phyloP scores from a whole-genome alignment of 2,329 filamentous ascomycete species.

The Dothistroma pini region DNA sequence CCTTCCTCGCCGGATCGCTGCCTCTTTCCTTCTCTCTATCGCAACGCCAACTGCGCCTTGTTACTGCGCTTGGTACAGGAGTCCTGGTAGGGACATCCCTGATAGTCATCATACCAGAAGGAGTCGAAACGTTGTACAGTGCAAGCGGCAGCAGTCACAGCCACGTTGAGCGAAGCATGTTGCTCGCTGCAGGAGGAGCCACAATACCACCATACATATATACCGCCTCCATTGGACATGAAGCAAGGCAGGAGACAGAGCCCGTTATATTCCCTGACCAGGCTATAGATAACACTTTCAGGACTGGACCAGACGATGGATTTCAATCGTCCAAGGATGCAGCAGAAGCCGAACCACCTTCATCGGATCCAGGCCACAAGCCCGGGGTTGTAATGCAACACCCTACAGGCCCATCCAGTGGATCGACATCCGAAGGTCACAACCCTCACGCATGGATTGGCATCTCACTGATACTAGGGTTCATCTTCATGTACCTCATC shows the following conservation, averaged over 20 bases:
- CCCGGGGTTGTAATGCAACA: constrained; percentile 8
- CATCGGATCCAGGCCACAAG: constrained; percentile 19
- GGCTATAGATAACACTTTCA: constrained; percentile 15
- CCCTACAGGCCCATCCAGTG: not conserved
- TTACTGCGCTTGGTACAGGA: constrained; percentile 89
- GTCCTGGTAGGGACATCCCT: constrained; percentile 92
- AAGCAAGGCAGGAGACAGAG: not conserved
- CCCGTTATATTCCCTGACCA: constrained; percentile 1
- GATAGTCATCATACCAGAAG: constrained; percentile 96
- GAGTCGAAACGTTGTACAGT: constrained; percentile 81
- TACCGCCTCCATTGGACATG: not conserved
- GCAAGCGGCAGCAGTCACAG: constrained; percentile 35
- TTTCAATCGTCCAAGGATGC: constrained; percentile 17
- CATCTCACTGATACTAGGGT: constrained; percentile 79
- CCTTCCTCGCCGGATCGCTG: constrained; percentile 86
- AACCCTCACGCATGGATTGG: constrained; percentile 77
- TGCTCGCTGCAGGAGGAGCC: not conserved
- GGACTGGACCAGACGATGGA: constrained; percentile 34
- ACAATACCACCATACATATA: not conserved
- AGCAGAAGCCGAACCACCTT: constrained; percentile 11
- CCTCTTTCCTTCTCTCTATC: constrained; percentile 86
- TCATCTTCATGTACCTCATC: constrained; percentile 95
- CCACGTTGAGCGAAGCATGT: constrained; percentile 15
- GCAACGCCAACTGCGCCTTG: constrained; percentile 77
- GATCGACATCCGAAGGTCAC: constrained; percentile 28